Base-by-base conservation (phyloP, 2,329 filamentous ascomycete species). In the Neophaeococcomyces mojaviensis region DNA sequence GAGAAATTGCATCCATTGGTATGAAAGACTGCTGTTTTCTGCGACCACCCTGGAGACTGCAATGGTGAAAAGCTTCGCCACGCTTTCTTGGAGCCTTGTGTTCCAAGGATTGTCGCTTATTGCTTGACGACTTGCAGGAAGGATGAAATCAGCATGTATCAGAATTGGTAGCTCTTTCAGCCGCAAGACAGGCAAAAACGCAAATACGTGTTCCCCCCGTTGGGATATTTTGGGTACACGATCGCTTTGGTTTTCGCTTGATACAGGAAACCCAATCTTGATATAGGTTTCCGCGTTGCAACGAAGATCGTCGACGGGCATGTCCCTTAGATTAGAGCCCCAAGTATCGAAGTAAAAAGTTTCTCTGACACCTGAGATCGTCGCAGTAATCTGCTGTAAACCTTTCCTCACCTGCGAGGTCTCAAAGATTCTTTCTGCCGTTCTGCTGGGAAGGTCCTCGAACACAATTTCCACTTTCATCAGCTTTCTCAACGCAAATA, bases 71-170 rank as follows among this genome's bases (percentile, higher is more conserved):
- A 45, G 35, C 24, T 19, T 10, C 12, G 48, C 46, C 35, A 50
- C 35, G 13, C 15, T 31, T 19, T 48, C 22, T 24, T 46, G 47
- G 3, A 50, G 39, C 43, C 5, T 38, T 43, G 16, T 41, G 36
- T 50, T 50, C 49, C 49, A 49, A 3, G 34, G 36, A 26, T 47
- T 49, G 18, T 46, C 46, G 20, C 18, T 28, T 34, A 51, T 20
- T 9, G 37, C 33, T 46, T 51, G 46, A 19, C 49, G 43, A 33
- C 39, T 51, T 19, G 32, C 49, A 2, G 43, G 33, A 22, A 51
- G 32, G n/a, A 51, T 39, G 28, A 51, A 51, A 24, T 51, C 47
- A 39, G 41, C 49, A 16, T 51, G 31, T 43, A 51, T 39, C 33
- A 51, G 18, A 28, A 51, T 49, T 2, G 49, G 46, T 3, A 51